Base-by-base conservation (phyloP, 2,329 filamentous ascomycete genomes). In the Stachybotrys elegans region DNA sequence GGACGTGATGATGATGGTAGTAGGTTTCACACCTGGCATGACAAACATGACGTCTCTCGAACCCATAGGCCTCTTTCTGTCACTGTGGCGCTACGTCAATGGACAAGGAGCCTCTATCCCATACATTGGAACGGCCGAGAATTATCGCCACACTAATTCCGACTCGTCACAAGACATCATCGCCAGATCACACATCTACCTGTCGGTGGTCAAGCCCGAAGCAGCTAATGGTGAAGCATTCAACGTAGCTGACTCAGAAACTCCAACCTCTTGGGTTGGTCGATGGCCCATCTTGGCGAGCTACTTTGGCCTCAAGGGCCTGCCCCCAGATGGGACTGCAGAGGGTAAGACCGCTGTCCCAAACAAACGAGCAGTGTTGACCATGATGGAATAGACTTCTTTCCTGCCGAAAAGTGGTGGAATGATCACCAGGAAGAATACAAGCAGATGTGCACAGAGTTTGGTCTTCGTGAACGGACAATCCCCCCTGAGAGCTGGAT, bases 401-500 rank as follows among this genome's bases (percentile, higher is more conserved):
- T 9, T 31, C 42, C 42, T 17, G 32, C 29, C 16, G 42, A 43
- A 14, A 37, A 43, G 23, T 43, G 31, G 31, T 43, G 42, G 42
- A 14, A 23, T 5, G 42, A 43, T 5, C 42, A 43, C 32, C 31
- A 43, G 21, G 42, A 43, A 6, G 42, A 43, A 17, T 39, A 39
- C 21, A 39, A 39, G 36, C 16, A 16, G 7, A 45, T 36, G 44
- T 46, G 44, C 19, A 23, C 44, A 22, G 32, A 46, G 44, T 42
- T 42, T 22, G 44, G 39, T 17, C 32, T 46, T 12, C 39, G n/a
- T 12, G 29, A 31, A 3, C 29, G 39, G 3, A 16, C 21, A n/a
- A 39, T 46, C n/a, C 44, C 44, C 7, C 16, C 32, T 17, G 39
- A 38, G 32, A 38, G 39, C 8, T 46, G 44, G 44, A 25, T 46